Conservation (phyloP, 202 grass and related monocot genomes). For the Brachypodium distachyon region DNA sequence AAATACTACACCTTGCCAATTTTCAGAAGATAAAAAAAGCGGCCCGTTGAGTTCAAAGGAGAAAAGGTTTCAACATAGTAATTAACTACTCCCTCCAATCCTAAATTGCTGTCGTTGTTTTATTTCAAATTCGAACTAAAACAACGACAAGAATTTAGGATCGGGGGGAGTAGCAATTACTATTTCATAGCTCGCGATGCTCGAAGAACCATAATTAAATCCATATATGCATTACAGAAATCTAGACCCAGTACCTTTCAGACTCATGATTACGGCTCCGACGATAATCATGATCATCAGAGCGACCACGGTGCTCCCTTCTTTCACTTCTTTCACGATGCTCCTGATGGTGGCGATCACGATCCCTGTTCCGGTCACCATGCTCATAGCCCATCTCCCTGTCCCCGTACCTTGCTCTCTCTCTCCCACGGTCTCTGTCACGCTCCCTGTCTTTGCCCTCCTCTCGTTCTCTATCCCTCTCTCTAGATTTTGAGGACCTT, state of each 20-base stretch:
- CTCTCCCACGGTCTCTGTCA: conserved; percentile 23
- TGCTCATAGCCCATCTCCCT: conserved; percentile 26
- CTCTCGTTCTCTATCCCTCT: conserved; percentile 41
- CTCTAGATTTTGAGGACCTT: conserved; percentile 66
- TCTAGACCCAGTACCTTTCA: conserved; percentile 37
- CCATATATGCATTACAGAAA: neutral
- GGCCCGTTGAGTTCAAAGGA: neutral
- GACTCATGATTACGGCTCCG: conserved; percentile 16
- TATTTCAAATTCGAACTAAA: too few relatives aligned
- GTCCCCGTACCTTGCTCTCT: conserved; percentile 37
- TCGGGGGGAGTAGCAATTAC: neutral
- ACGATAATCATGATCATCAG: conserved; percentile 34
- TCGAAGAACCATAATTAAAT: neutral
- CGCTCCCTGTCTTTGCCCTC: conserved; percentile 54
- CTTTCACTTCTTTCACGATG: conserved; percentile 42
- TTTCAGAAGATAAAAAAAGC: neutral
- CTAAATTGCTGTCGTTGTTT: too few relatives aligned
- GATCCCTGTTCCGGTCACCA: conserved; percentile 35
- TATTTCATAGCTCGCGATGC: neutral
- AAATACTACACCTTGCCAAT: neutral
- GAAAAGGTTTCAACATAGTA: neutral
- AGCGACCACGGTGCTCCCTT: conserved; percentile 38
- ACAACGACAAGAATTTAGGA: too few relatives aligned
- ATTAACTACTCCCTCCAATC: too few relatives aligned
- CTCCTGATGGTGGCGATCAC: conserved; percentile 55